Conservation (phyloP, 768 basidiomycete species). For the Lactarius hatsudake region DNA sequence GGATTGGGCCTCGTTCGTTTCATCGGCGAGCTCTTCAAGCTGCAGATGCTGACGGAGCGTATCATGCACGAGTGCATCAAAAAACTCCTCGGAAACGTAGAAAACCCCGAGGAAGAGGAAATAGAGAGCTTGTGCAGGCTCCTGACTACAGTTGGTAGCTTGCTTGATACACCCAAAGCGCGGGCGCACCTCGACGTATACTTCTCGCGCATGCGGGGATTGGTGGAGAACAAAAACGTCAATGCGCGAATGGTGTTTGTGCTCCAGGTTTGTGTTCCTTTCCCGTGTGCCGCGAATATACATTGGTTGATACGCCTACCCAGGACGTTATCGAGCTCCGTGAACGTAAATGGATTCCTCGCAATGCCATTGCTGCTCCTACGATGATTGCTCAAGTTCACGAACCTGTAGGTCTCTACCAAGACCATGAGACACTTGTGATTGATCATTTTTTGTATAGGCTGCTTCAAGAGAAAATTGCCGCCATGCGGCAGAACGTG, state of each 20-base stretch:
- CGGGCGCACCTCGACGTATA: slow-evolving; percentile 88
- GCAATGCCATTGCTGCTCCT: slow-evolving; percentile 72
- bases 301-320: slow-evolving; percentile 14
- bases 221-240: slow-evolving; percentile 70
- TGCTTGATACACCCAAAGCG: slow-evolving; percentile 79
- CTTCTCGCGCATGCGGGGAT: slow-evolving; percentile 85
- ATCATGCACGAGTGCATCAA: slow-evolving; percentile 99
- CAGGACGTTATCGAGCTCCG: slow-evolving; percentile 92
- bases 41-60: slow-evolving; percentile 96
- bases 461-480: slow-evolving; percentile 64
- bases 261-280: slow-evolving; percentile 67
- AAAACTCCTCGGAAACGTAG: slow-evolving; percentile 89
- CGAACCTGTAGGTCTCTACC: slow-evolving; percentile 58
- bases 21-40: slow-evolving; percentile 97
- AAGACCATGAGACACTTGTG: background rate
- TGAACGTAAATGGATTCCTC: slow-evolving; percentile 73
- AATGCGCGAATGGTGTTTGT: slow-evolving; percentile 90
- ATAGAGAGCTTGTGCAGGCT: slow-evolving; percentile 95
- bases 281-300: background rate
- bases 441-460: slow-evolving; percentile 37
- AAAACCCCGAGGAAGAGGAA: slow-evolving; percentile 96
- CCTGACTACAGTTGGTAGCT: slow-evolving; percentile 82
- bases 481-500: too few relatives aligned
- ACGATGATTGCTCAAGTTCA: slow-evolving; percentile 88
- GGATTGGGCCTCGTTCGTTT: slow-evolving; percentile 97